Conservation (phyloP, 106 monocot species). For the Dendrobium nobile region DNA sequence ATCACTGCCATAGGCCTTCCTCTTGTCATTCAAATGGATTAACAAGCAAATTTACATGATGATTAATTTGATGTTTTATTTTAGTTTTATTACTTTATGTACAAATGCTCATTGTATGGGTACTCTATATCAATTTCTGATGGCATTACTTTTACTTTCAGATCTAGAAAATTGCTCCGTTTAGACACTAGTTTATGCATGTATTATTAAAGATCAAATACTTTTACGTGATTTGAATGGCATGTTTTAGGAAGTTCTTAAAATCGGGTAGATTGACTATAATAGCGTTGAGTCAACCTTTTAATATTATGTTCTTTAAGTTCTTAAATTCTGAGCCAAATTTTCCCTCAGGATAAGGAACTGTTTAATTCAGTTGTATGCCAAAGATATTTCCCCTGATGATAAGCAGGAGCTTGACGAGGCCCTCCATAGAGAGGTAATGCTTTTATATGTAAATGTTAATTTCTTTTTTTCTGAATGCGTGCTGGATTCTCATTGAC, state of each 20-base stretch:
- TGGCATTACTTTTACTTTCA: background rate
- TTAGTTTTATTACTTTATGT: background rate
- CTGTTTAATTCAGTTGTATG: slow-evolving; percentile 63
- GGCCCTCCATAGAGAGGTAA: slow-evolving; percentile 81
- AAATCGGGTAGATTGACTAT: background rate
- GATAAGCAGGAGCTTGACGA: slow-evolving; percentile 92
- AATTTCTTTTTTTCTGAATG: background rate
- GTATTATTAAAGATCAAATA: background rate
- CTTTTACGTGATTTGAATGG: background rate
- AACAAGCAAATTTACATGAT: background rate
- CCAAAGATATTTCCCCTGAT: slow-evolving; percentile 75
- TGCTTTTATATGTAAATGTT: background rate
- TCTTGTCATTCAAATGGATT: background rate
- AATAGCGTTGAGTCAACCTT: background rate
- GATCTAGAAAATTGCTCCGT: background rate
- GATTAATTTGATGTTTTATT: background rate
- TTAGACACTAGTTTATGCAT: background rate
- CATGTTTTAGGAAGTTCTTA: background rate
- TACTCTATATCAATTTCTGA: background rate
- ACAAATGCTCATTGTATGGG: background rate
- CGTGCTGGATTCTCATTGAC: background rate
- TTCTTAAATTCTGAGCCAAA: background rate
- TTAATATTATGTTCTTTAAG: background rate
- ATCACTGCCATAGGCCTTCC: background rate
- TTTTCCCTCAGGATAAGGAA: slow-evolving; percentile 57